Base-by-base conservation (phyloP, 2,329 filamentous ascomycete species). In the Colletotrichum karsti region DNA sequence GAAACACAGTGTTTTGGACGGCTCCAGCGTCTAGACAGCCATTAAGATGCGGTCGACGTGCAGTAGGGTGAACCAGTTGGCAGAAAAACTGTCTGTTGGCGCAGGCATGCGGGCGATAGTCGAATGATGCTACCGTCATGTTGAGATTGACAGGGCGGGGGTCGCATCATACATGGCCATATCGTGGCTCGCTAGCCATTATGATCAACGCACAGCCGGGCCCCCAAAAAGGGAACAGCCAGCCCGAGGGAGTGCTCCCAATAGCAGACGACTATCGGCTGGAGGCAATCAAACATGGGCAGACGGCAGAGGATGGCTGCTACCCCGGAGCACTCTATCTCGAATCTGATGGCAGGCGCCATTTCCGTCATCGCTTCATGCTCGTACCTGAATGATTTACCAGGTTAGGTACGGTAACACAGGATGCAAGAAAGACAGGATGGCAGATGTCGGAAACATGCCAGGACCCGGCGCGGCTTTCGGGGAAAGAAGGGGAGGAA, bases 111-210 rank as follows among this genome's bases (percentile, higher is more conserved):
- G 54, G 53, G 53, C 46, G 54, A 59, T 57, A 28, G 65, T 68
- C 65, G 65, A 65, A 68, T 65, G 65, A 68, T 65, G 28, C 57
- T 41, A 48, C 39, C 60, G 54, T 68, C 65, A 68, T 50, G 53
- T 65, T 42, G 54, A 68, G 54, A 65, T 68, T 68, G 65, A 48
- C 46, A 58, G 30, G 60, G 65, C 53, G 60, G 65, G 60, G 60
- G 60, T 64, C 60, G 39, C 65, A 68, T 68, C 65, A 65, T 65
- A 8, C 51, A 54, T 68, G 60, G 54, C 46, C 65, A 58, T 64
- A 65, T 68, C 44, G 33, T 68, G 60, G 65, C 65, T 68, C 60
- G 30, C 60, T 33, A 41, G 48, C 53, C 46, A 55, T 59, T 42
- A 44, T 50, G 65, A 65, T 68, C 60, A 41, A 65, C 65, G 37